Evolutionary conservation across 257 asterid genomes (phyloP), one percentile per base, ranked within the genome.

Genomic region (Marsdenia floribunda): DNA sequence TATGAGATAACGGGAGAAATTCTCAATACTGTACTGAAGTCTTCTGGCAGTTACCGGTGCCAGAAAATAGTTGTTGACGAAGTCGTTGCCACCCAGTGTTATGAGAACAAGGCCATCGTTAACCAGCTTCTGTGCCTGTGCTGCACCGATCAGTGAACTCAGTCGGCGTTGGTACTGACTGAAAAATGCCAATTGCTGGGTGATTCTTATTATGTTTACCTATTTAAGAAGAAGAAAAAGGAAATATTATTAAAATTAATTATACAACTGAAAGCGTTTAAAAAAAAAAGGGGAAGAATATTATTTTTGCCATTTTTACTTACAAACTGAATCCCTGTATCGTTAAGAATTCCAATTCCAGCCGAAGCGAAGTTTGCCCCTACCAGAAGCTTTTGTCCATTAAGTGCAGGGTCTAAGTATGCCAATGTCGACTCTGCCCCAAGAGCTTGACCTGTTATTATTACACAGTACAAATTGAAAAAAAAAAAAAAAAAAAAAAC

Each of bases 331-430:
- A 90, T 21, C 26, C 98, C 96, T 19, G 97, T 92, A 58, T 92
- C 97, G 54, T 85, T 83, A 50, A 92, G 91, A 63, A 92, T 88
- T 33, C 97, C 97, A 26, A 92, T 81, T 66, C 97, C 97, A 1
- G 97, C 97, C 0, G 98, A 92, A 22, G 97, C 98, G 15, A 92
- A 90, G 74, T 92, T 92, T 24, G 98, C 98, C 65, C 98, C 98
- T 40, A 89, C 92, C 49, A 92, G 73, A 12, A 92, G 83, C 60
- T 80, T 88, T n/a, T 80, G 46, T 24, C 98, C 98, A 24, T 11
- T 81, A 13, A 90, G 83, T 68, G 73, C 80, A 0, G 97, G 98
- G 75, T 58, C 75, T 77, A 92, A 82, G 78, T 92, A 92, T 0
- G 98, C 60, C 79, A 92, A 37, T n/a, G 97, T 89, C 37, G 94